A percentile compares a stretch with the other conserved stretches of the same genome.
Conservation (phyloP, 2,329 filamentous ascomycete genomes). For the Aureobasidium sp. region DNA sequence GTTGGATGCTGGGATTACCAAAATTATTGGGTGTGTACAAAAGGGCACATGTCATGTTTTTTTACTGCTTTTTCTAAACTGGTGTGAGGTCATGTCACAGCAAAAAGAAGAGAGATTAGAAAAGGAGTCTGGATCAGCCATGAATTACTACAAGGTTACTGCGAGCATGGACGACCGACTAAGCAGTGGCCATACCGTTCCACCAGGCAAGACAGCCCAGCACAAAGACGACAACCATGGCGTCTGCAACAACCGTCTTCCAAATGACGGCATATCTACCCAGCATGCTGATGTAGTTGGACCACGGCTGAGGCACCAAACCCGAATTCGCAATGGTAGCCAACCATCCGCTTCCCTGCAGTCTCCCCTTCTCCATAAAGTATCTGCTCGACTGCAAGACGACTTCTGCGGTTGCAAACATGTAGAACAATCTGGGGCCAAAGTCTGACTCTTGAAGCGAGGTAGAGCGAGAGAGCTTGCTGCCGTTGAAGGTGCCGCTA, state of each 20-base stretch:
- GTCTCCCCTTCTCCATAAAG: slow-evolving; percentile 54
- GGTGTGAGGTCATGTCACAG: background rate
- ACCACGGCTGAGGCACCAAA: slow-evolving; percentile 57
- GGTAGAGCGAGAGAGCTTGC: slow-evolving; percentile 46
- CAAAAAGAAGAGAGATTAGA: background rate
- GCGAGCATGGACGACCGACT: no score
- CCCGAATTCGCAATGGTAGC: slow-evolving; percentile 48
- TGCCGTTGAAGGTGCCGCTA: slow-evolving; percentile 60
- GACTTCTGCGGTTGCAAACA: slow-evolving; percentile 71
- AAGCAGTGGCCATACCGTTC: slow-evolving; percentile 25
- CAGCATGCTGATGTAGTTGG: slow-evolving; percentile 51
- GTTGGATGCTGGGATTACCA: background rate
- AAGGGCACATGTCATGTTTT: background rate
- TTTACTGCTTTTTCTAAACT: background rate
- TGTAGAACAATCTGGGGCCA: slow-evolving; percentile 58
- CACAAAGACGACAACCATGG: slow-evolving; percentile 69
- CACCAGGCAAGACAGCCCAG: slow-evolving; percentile 50
- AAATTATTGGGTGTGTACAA: background rate
- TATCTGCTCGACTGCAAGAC: slow-evolving; percentile 62
- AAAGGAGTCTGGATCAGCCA: background rate
- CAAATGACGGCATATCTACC: slow-evolving; percentile 63
- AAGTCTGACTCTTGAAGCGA: slow-evolving; percentile 28
- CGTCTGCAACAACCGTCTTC: slow-evolving; percentile 60
- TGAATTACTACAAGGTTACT: background rate
- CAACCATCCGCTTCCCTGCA: slow-evolving; percentile 52